phyloP scores from a whole-genome alignment of 2,329 filamentous ascomycete genomes.

The Aspergillus pseudotamarii region DNA sequence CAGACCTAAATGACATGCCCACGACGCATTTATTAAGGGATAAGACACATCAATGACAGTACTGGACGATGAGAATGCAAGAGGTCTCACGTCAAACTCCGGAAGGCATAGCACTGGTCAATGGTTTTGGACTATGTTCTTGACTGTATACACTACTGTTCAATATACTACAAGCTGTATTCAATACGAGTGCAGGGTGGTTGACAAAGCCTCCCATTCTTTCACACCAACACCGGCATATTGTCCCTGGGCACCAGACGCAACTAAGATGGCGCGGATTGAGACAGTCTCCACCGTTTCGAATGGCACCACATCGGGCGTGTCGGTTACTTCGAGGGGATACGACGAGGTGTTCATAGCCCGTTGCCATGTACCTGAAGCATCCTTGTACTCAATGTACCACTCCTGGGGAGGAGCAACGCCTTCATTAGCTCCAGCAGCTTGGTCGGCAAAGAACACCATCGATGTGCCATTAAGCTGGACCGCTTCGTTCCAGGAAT shows the following conservation, averaged over 20 bases:
- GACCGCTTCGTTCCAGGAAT: slow-evolving; percentile 6
- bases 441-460: slow-evolving; percentile 5
- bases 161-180: background rate
- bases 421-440: background rate
- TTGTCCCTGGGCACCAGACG: background rate
- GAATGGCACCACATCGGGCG: background rate
- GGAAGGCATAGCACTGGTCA: background rate
- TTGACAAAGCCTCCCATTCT: slow-evolving; percentile 9
- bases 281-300: background rate
- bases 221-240: slow-evolving; percentile 7
- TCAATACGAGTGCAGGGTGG: background rate
- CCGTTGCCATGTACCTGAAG: background rate
- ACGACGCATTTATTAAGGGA: background rate
- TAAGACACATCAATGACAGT: background rate
- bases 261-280: slow-evolving; percentile 2
- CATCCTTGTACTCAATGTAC: slow-evolving; percentile 6
- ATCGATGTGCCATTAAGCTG: slow-evolving; percentile 3
- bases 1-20: background rate
- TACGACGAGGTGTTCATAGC: background rate
- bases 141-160: background rate
- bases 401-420: slow-evolving; percentile 1
- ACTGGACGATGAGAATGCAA: no score
- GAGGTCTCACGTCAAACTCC: background rate
- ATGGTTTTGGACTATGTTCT: rapidly evolving
- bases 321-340: slow-evolving; percentile 5